Evolutionary conservation across 257 asterid genomes (phyloP), one percentile per base, ranked within the genome.

Genomic region (Dorcoceras hygrometricum): DNA sequence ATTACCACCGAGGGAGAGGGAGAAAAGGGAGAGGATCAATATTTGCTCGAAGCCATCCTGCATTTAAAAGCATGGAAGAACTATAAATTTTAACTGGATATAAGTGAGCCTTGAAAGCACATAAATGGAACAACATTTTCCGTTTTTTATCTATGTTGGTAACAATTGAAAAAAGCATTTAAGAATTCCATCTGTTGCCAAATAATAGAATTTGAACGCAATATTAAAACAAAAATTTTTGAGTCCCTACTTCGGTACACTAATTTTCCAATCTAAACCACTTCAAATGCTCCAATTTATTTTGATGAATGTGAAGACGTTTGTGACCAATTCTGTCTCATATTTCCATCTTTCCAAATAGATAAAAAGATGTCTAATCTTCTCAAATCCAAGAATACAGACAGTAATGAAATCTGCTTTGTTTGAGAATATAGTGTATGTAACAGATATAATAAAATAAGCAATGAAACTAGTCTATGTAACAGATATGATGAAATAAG

Each of bases 41-140:
- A 67, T 78, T 75, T 78, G 78, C 4, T 71, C n/a, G 90, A 82
- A 31, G 57, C 71, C 1, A 73, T 77, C 86, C 90, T 82, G 88
- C 69, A 72, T 60, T 62, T 54, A 23, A 67, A 60, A n/a, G n/a
- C n/a, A n/a, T 11, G 28, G 0, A 9, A 6, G 23, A 0, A 8
- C 2, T 16, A 24, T 9, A 50, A 5, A 65, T 12, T 11, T 39
- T 39, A 50, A 24, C 1, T 31, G 3, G 62, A 43, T 23, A 1
- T 29, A 11, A 4, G 23, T 28, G 6, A 18, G 6, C 3, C 34
- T 29, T 29, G 29, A 9, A 34, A 34, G 12, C 16, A 34, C 14
- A 34, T 39, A 39, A 39, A 39, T 39, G n/a, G 50, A 39, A 39
- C 12, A 2, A 4, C 50, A 39, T 11, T 11, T 12, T 39, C 50